phyloP scores from a whole-genome alignment of 2,329 filamentous ascomycete genomes.

The Alternaria metachromatica region DNA sequence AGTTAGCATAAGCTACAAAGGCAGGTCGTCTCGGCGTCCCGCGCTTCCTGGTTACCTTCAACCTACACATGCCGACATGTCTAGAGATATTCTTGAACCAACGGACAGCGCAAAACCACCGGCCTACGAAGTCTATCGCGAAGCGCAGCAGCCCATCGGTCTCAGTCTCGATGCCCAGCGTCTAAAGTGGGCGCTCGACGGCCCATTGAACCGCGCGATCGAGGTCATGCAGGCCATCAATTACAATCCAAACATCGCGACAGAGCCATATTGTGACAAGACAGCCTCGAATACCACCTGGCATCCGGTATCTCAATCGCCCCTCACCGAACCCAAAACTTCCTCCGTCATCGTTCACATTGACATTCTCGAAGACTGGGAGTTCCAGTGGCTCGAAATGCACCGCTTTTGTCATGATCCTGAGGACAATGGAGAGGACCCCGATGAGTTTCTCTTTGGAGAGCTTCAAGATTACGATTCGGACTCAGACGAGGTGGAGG shows the following conservation, averaged over 20 bases:
- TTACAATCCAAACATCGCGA: not conserved
- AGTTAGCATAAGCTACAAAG: not conserved
- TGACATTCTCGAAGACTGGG: not conserved
- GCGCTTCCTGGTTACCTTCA: not conserved
- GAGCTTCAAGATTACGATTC: not conserved
- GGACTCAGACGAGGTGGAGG: not conserved
- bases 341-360: not conserved
- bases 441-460: not conserved
- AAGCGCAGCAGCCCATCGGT: not conserved
- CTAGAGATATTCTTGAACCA: not conserved
- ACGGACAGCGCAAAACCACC: not conserved
- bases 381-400: not conserved
- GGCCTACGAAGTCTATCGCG: not conserved
- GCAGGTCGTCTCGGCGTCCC: not conserved
- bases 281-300: not conserved
- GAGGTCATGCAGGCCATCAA: not conserved
- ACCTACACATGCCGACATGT: not conserved
- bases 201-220: not conserved
- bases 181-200: not conserved
- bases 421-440: not conserved
- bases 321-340: not conserved
- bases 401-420: not conserved
- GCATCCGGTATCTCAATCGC: not conserved
- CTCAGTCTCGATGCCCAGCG: not conserved
- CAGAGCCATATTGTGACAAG: not conserved